phyloP scores from a whole-genome alignment of 1,284 basidiomycete species.

The Hypsizygus ulmarius region DNA sequence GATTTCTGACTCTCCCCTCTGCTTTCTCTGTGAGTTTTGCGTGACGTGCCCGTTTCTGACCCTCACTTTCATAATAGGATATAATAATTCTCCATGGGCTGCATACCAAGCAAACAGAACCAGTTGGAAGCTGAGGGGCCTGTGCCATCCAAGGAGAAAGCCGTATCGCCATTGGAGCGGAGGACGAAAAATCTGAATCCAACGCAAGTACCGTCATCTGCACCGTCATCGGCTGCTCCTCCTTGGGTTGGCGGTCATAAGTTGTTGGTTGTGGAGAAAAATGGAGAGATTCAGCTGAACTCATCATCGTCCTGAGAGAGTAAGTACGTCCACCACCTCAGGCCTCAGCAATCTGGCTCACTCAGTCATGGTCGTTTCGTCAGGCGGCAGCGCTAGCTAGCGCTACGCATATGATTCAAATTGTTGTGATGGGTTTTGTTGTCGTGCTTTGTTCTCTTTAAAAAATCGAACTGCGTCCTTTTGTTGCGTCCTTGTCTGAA shows the following conservation, averaged over 20 bases:
- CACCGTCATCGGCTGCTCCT: not conserved
- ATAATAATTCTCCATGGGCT: constrained; percentile 33
- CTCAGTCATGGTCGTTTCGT: not conserved
- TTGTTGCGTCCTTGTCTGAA: constrained; percentile 4
- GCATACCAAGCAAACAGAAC: constrained; percentile 42
- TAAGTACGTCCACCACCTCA: too few relatives aligned
- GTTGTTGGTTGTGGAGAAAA: constrained; percentile 7
- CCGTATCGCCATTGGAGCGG: not conserved
- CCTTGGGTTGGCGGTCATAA: constrained; percentile 14
- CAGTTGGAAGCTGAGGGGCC: constrained; percentile 7
- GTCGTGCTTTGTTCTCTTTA: not conserved
- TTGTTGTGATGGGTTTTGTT: not conserved
- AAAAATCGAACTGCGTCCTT: too few relatives aligned
- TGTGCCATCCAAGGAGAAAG: not conserved
- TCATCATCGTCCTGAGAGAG: not conserved
- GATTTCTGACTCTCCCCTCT: not conserved
- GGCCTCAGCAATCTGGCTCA: not conserved
- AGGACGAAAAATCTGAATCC: constrained; percentile 3
- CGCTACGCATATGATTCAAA: not conserved
- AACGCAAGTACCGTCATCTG: constrained; percentile 10
- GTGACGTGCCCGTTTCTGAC: not conserved
- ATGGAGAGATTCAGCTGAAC: constrained; percentile 4
- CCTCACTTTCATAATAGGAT: not conserved
- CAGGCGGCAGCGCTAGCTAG: not conserved
- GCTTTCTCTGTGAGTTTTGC: not conserved